phyloP scores from a whole-genome alignment of 108 stramenopile genomes.

The Fragilariopsis cylindrus region DNA sequence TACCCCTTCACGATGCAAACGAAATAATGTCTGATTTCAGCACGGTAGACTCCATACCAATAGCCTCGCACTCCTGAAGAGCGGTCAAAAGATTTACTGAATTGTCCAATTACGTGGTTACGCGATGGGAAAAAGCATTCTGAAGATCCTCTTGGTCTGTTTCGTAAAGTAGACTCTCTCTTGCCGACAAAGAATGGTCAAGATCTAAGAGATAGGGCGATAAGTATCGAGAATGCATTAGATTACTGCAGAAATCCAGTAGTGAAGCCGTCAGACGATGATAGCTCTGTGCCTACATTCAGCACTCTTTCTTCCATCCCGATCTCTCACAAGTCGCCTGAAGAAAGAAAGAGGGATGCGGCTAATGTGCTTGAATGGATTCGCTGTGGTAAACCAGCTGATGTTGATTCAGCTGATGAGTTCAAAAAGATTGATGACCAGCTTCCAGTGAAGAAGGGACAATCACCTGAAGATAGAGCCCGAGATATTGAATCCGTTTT shows the following conservation, averaged over 20 bases:
- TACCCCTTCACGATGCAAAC: slow-evolving; percentile 4
- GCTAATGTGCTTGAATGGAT: slow-evolving; percentile 27
- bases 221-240: slow-evolving; percentile 39
- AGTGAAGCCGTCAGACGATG: slow-evolving; percentile 14
- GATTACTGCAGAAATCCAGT: slow-evolving; percentile 37
- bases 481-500: slow-evolving; percentile 32
- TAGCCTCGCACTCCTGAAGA: slow-evolving; percentile 22
- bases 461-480: slow-evolving; percentile 19
- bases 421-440: slow-evolving; percentile 35
- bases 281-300: slow-evolving; percentile 1
- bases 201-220: slow-evolving; percentile 24
- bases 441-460: slow-evolving; percentile 17
- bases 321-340: slow-evolving; percentile 12
- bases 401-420: slow-evolving; percentile 6
- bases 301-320: slow-evolving; percentile 12
- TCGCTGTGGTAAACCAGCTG: slow-evolving; percentile 6
- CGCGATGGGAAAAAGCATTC: slow-evolving; percentile 14
- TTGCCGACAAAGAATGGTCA: slow-evolving; percentile 22
- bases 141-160: slow-evolving; percentile 7
- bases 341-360: slow-evolving; percentile 20
- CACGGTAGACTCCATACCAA: slow-evolving; percentile 15
- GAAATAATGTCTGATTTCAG: neutral
- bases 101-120: slow-evolving; percentile 32
- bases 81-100: slow-evolving; percentile 18
- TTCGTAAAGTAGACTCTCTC: slow-evolving; percentile 31